These are phyloP conservation scores for Pelargonium cotyledonis DNA, from an alignment of 441 rosid genomes.

Conservation along the genomic window DNA sequence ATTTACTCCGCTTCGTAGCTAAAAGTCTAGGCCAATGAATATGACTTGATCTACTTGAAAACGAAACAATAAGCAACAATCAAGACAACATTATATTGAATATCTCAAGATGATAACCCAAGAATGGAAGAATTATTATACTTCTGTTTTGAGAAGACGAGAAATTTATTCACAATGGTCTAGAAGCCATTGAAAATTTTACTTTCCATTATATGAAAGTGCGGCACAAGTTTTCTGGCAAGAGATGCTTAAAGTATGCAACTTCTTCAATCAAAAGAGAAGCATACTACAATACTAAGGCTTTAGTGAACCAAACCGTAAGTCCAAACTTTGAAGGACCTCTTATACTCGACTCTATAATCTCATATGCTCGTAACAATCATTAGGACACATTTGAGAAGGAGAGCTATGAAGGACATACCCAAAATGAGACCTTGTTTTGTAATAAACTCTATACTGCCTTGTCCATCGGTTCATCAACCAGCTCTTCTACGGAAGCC, in stretches of 20 bases:
- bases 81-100: too few relatives aligned
- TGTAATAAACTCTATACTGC: not conserved
- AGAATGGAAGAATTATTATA: not conserved
- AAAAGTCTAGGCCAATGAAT: too few relatives aligned
- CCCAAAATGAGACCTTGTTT: not conserved
- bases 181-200: not conserved
- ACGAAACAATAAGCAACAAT: too few relatives aligned
- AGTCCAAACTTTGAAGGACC: constrained; percentile 8
- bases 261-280: constrained; percentile 12
- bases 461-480: not conserved
- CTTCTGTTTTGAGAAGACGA: not conserved
- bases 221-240: not conserved
- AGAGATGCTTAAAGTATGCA: not conserved
- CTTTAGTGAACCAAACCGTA: not conserved
- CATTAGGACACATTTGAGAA: not conserved
- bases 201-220: not conserved
- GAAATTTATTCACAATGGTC: not conserved
- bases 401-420: constrained; percentile 15
- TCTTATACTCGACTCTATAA: not conserved
- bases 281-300: constrained; percentile 12
- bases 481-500: not conserved
- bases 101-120: not conserved
- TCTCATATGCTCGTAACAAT: constrained; percentile 4
- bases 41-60: too few relatives aligned
- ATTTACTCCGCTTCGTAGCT: too few relatives aligned